phyloP scores from a whole-genome alignment of 139 green algal species.

The Closterium sp. region DNA sequence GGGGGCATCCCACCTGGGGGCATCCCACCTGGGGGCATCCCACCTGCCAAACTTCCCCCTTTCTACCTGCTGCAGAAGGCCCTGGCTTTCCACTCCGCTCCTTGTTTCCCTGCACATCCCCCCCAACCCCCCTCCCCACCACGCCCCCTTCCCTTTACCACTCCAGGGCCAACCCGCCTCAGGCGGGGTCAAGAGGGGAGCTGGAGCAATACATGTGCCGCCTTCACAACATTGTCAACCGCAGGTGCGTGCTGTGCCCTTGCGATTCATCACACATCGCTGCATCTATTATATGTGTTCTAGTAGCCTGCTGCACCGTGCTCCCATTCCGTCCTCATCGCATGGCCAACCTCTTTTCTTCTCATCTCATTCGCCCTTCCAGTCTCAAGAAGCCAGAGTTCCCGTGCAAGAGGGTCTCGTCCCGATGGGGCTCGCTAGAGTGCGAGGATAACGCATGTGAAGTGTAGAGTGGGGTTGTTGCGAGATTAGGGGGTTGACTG shows the following conservation, averaged over 20 bases:
- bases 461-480: no score
- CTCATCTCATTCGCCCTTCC: no score
- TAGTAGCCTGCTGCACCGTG: background rate
- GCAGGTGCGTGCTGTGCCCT: slow-evolving; percentile 5
- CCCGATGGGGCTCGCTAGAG: slow-evolving; percentile 72
- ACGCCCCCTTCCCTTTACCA: no score
- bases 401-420: slow-evolving; percentile 73
- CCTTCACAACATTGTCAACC: slow-evolving; percentile 83
- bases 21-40: no score
- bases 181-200: slow-evolving; percentile 44
- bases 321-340: background rate
- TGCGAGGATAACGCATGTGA: slow-evolving; percentile 47
- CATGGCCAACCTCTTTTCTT: no score
- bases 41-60: no score
- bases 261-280: background rate
- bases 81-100: no score
- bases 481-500: background rate
- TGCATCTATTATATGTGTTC: background rate
- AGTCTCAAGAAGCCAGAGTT: slow-evolving; percentile 78
- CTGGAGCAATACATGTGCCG: slow-evolving; percentile 82
- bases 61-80: no score
- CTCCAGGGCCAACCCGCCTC: background rate
- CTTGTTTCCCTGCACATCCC: background rate
- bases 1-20: no score
- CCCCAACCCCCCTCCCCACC: no score